Evolutionary conservation across 2,329 filamentous ascomycete species (phyloP).

Genomic region (Fonsecaea multimorphosa): DNA sequence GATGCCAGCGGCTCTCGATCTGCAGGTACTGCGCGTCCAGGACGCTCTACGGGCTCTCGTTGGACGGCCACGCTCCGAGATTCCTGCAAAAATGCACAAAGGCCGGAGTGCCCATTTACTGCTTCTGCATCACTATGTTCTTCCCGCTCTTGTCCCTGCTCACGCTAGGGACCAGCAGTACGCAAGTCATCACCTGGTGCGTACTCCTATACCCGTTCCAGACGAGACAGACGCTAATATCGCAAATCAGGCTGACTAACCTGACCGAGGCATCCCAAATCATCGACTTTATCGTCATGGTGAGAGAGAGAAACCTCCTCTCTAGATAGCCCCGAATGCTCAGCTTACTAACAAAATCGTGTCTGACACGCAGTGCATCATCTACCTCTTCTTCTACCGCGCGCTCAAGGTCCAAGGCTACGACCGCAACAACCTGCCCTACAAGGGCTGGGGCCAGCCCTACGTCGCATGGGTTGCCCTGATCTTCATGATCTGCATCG

Average conservation of each 20-base stretch:
- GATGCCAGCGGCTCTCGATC: no score
- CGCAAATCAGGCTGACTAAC: conserved; percentile 44
- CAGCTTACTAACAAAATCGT: conserved; percentile 62
- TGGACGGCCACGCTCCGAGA: conserved; percentile 60
- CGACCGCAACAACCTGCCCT: conserved; percentile 62
- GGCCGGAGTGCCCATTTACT: conserved; percentile 67
- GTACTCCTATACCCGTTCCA: conserved; percentile 22
- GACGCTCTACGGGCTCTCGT: conserved; percentile 59
- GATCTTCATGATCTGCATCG: conserved; percentile 46
- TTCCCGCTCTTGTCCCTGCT: conserved; percentile 63
- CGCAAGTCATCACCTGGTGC: conserved; percentile 60
- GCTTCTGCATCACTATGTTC: conserved; percentile 60
- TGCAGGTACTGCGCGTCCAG: conserved; percentile 57
- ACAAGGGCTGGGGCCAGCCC: conserved; percentile 64
- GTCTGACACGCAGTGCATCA: conserved; percentile 56
- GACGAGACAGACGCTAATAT: not conserved
- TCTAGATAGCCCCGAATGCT: not conserved
- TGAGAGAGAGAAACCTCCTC: conserved; percentile 1
- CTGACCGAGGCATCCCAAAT: conserved; percentile 64
- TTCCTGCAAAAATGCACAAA: conserved; percentile 65
- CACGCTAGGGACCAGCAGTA: conserved; percentile 56
- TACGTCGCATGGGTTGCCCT: conserved; percentile 54
- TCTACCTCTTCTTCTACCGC: conserved; percentile 64
- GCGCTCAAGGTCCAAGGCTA: conserved; percentile 59
- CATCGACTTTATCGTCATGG: conserved; percentile 50